These are phyloP conservation scores for Exophiala dermatitidis DNA, from an alignment of 2,329 filamentous ascomycete genomes.

Conservation along the genomic window DNA sequence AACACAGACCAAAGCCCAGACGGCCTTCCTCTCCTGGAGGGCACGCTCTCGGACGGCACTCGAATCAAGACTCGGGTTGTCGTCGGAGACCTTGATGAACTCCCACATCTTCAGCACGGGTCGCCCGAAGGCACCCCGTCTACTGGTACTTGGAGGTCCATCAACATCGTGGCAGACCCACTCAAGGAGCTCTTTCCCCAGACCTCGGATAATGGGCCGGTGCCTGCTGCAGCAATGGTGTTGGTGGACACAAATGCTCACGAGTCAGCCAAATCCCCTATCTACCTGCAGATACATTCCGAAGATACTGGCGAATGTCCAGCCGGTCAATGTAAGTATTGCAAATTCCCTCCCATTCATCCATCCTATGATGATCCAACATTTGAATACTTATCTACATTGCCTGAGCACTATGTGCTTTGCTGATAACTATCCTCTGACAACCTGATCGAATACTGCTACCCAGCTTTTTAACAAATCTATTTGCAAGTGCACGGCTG, in stretches of 20 bases:
- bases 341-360: constrained; percentile 17
- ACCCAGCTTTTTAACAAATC: constrained; percentile 4
- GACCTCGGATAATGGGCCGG: constrained; percentile 65
- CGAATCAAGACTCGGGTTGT: constrained; percentile 33
- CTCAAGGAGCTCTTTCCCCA: constrained; percentile 61
- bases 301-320: constrained; percentile 92
- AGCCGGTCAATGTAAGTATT: constrained; percentile 73
- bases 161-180: constrained; percentile 62
- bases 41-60: constrained; percentile 35
- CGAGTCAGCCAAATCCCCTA: constrained; percentile 38
- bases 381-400: constrained; percentile 99
- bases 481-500: constrained; percentile 1
- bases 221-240: constrained; percentile 58
- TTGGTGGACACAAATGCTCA: constrained; percentile 33
- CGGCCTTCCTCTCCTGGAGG: constrained; percentile 25
- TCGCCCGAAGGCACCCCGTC: not conserved
- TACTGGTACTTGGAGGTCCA: constrained; percentile 33
- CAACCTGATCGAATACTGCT: constrained; percentile 61
- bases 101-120: constrained; percentile 21
- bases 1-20: constrained; percentile 11
- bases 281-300: constrained; percentile 66
- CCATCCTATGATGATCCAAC: constrained; percentile 64
- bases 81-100: constrained; percentile 35
- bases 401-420: constrained; percentile 71
- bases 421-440: constrained; percentile 86